Percentiles rank a stretch among this genome's conserved stretches.
Evolutionary conservation across 2,329 filamentous ascomycete species (phyloP).

Genomic region (Stylonectria norvegica): DNA sequence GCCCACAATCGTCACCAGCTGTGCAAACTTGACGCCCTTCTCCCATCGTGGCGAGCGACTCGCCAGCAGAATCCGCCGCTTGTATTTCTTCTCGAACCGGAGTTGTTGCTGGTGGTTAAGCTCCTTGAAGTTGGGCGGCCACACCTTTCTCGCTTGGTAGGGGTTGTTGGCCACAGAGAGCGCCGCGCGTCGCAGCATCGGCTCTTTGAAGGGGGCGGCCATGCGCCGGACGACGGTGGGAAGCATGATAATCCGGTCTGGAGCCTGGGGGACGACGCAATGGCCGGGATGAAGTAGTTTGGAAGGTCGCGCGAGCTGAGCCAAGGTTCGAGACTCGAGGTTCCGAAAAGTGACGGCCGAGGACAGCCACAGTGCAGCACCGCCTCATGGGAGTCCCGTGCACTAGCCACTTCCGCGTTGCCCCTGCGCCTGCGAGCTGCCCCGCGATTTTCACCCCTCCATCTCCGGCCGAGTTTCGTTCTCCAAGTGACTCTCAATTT

Average conservation of each 20-base stretch:
- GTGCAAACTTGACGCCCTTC: conserved; percentile 61
- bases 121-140: conserved; percentile 73
- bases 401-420: conserved; percentile 19
- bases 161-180: conserved; percentile 49
- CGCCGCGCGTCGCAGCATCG: conserved; percentile 26
- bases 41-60: conserved; percentile 61
- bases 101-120: conserved; percentile 71
- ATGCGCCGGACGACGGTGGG: conserved; percentile 34
- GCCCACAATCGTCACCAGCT: conserved; percentile 59
- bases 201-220: conserved; percentile 29
- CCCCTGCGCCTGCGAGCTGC: conserved; percentile 21
- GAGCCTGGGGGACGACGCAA: conserved; percentile 8
- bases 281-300: conserved; percentile 9
- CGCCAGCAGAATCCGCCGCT: conserved; percentile 62
- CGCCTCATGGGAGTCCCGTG: conserved; percentile 18
- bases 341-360: conserved; percentile 10
- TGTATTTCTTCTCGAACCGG: conserved; percentile 74
- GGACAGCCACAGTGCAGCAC: conserved; percentile 23
- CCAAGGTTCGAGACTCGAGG: conserved; percentile 7
- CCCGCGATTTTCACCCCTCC: conserved; percentile 39
- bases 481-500: too few relatives aligned
- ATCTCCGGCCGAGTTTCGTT: conserved; percentile 18
- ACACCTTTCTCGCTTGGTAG: conserved; percentile 66
- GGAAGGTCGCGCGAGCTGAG: conserved; percentile 7
- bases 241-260: conserved; percentile 29